Evolutionary conservation across 2,329 filamentous ascomycete species (phyloP).

Genomic region (Fusarium humuli): DNA sequence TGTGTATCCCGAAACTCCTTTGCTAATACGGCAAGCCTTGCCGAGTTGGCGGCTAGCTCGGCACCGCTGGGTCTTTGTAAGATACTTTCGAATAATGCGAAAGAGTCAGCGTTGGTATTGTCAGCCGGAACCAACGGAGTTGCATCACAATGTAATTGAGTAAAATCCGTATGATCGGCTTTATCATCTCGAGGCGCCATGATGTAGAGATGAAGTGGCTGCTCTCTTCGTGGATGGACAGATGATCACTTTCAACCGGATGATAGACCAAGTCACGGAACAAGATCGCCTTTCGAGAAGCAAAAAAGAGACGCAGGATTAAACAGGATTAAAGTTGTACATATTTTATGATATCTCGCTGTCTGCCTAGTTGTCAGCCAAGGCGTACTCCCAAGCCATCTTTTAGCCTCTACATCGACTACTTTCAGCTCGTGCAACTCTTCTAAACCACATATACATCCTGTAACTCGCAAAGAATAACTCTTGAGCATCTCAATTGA

Average conservation of each 20-base stretch:
- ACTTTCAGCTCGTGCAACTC: background rate
- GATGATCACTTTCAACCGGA: too few species aligned
- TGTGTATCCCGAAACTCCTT: constrained; percentile 7
- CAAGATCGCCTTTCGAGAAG: too few species aligned
- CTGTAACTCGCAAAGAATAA: background rate
- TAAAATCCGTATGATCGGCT: accelerated
- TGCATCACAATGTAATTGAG: background rate
- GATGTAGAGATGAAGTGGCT: too few species aligned
- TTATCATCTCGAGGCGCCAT: background rate
- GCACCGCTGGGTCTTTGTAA: background rate
- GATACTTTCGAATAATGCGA: background rate
- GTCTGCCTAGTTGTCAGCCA: constrained; percentile 19
- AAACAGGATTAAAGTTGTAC: too few species aligned
- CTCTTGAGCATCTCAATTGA: too few species aligned
- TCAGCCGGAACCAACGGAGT: background rate
- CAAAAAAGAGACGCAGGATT: too few species aligned
- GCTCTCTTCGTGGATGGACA: background rate
- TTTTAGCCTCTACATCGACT: background rate
- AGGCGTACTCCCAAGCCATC: constrained; percentile 15
- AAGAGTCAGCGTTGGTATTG: background rate
- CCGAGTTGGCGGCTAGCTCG: constrained; percentile 5
- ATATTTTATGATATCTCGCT: background rate
- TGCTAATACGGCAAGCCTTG: background rate
- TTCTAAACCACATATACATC: accelerated
- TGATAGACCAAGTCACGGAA: too few species aligned